A percentile compares a stretch with the other conserved stretches of the same genome.
These are phyloP conservation scores for Pleurotus citrinopileatus DNA, from an alignment of 768 basidiomycete species.

Conservation along the genomic window DNA sequence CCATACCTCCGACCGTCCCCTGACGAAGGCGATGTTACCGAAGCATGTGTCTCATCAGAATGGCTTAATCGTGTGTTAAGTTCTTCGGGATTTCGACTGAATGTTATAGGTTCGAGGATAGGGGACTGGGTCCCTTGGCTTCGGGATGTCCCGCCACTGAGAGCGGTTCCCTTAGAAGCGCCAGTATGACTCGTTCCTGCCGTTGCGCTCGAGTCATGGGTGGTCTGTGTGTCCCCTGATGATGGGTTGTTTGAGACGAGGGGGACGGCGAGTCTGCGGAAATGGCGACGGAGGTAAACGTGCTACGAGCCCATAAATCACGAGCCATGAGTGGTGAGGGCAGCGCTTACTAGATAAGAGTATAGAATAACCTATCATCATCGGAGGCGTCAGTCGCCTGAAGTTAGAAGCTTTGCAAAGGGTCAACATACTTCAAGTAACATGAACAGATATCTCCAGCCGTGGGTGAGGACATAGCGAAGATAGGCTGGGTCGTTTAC, in stretches of 20 bases:
- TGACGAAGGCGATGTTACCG: not conserved
- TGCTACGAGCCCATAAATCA: not conserved
- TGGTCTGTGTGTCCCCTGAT: not conserved
- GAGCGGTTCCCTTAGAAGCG: not conserved
- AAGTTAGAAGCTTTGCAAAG: no score
- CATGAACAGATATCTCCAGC: slow-evolving; percentile 3
- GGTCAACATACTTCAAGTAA: not conserved
- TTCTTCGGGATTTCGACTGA: not conserved
- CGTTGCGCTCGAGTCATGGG: not conserved
- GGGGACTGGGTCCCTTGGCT: not conserved
- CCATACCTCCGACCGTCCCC: not conserved
- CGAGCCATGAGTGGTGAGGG: not conserved
- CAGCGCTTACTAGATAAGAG: not conserved
- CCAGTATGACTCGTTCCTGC: not conserved
- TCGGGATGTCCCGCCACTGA: not conserved
- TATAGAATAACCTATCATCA: not conserved
- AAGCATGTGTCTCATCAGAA: not conserved
- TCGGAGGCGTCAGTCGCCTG: no score
- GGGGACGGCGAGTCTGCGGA: not conserved
- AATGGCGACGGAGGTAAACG: not conserved
- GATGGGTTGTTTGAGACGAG: not conserved
- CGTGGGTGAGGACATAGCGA: not conserved
- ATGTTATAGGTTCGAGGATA: not conserved
- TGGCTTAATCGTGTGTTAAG: not conserved
- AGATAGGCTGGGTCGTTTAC: not conserved